These are phyloP conservation scores for Marchantia paleacea DNA, from an alignment of 225 moss, liverwort and hornwort genomes.

Conservation along the genomic window DNA sequence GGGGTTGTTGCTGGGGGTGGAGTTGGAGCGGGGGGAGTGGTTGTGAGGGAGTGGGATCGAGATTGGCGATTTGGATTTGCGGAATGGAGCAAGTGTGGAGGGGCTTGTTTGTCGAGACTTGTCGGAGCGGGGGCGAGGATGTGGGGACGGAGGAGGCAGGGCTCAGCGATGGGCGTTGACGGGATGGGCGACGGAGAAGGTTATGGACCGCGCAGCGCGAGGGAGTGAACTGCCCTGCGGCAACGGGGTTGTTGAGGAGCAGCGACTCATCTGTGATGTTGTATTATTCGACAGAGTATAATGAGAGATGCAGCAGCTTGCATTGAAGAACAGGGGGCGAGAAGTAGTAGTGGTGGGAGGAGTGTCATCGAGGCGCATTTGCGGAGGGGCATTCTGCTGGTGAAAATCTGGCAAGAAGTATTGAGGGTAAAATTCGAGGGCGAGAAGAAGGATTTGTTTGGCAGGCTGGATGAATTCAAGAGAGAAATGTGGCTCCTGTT, in stretches of 20 bases:
- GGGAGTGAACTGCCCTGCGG: not conserved
- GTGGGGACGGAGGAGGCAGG: not conserved
- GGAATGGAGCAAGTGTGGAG: slow-evolving; percentile 14
- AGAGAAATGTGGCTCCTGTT: slow-evolving; percentile 69
- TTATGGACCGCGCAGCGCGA: slow-evolving; percentile 1
- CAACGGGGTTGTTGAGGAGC: slow-evolving; percentile 11
- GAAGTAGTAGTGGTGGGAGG: not conserved
- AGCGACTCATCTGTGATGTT: slow-evolving; percentile 18
- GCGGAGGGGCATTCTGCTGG: slow-evolving; percentile 26
- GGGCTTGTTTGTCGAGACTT: not conserved
- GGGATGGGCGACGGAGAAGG: slow-evolving; percentile 18
- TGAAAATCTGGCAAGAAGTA: slow-evolving; percentile 42
- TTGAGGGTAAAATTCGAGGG: slow-evolving; percentile 26
- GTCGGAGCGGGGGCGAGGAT: not conserved
- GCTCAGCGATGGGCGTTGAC: not conserved
- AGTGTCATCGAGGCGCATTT: slow-evolving; percentile 21
- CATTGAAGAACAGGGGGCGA: slow-evolving; percentile 20
- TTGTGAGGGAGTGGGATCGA: slow-evolving; percentile 15
- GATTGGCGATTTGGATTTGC: slow-evolving; percentile 19
- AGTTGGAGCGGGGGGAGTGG: not conserved
- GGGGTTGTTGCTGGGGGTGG: not conserved
- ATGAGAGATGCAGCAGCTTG: slow-evolving; percentile 41
- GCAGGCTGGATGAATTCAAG: slow-evolving; percentile 50
- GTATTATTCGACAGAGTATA: slow-evolving; percentile 21
- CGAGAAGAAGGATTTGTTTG: slow-evolving; percentile 26